A percentile compares a stretch with the other conserved stretches of the same genome.
Evolutionary conservation across 139 green algal genomes (phyloP).

Genomic region (Coelastrella sp.): DNA sequence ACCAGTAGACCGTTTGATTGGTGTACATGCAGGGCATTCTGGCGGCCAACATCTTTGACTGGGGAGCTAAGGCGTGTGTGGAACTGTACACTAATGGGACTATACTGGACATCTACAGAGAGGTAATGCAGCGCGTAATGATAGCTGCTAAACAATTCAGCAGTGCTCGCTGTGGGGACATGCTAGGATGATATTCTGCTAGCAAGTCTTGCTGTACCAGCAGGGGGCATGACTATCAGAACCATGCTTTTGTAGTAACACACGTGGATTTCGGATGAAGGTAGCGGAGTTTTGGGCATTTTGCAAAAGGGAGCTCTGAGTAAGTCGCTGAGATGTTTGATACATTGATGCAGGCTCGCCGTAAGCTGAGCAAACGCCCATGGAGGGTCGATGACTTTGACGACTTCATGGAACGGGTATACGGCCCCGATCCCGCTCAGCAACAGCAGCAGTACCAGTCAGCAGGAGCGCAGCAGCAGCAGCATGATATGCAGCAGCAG

Average conservation of each 20-base stretch:
- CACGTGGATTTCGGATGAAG: no score
- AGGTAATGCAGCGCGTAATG: constrained; percentile 9
- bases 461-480: background rate
- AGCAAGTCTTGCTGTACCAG: background rate
- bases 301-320: no score
- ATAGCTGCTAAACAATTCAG: background rate
- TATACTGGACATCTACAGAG: constrained; percentile 96
- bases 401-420: constrained; percentile 64
- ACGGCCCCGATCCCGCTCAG: constrained; percentile 34
- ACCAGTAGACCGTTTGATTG: background rate
- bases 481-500: constrained; percentile 18
- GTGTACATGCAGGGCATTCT: constrained; percentile 76
- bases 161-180: no score
- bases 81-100: constrained; percentile 91
- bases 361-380: constrained; percentile 78
- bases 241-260: no score
- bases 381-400: constrained; percentile 95
- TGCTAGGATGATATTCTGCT: no score
- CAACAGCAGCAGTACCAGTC: constrained; percentile 20
- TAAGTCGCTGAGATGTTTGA: background rate
- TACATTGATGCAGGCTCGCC: constrained; percentile 39
- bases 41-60: constrained; percentile 99
- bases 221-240: background rate
- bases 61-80: constrained; percentile 91
- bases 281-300: no score